phyloP scores from a whole-genome alignment of 106 monocot genomes.

The Phalaenopsis equestris region DNA sequence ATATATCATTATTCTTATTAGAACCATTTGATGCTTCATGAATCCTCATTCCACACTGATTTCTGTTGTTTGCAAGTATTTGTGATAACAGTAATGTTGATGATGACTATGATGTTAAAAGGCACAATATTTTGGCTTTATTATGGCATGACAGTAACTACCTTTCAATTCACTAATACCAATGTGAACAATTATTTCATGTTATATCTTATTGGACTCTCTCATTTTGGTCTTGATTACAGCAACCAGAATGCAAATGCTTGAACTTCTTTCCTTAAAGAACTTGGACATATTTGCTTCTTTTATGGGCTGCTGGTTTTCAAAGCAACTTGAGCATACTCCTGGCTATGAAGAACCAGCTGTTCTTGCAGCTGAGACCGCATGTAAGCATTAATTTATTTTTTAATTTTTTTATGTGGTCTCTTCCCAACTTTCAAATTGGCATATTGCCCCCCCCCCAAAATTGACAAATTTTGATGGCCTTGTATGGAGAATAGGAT shows the following conservation, averaged over 20 bases:
- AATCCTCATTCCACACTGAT: too few species aligned
- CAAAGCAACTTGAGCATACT: slow-evolving; percentile 30
- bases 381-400: slow-evolving; percentile 32
- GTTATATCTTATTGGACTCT: not conserved
- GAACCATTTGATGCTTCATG: too few species aligned
- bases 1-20: too few species aligned
- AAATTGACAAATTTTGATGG: too few species aligned
- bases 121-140: too few species aligned
- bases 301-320: slow-evolving; percentile 47
- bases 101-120: too few species aligned
- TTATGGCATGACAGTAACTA: not conserved
- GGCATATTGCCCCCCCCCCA: too few species aligned
- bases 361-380: slow-evolving; percentile 65
- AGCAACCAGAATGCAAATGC: not conserved
- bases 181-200: not conserved
- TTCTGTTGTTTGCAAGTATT: too few species aligned
- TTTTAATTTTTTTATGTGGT: not conserved
- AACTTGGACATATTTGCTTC: not conserved
- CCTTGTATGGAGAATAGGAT: too few species aligned
- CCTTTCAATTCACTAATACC: not conserved
- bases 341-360: slow-evolving; percentile 66
- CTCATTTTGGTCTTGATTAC: not conserved
- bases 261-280: not conserved
- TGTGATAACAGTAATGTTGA: too few species aligned
- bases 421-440: too few species aligned